These are phyloP conservation scores for cucumber (Cucumis sativus) DNA, from an alignment of 306 rosid species.

Conservation along the genomic window DNA sequence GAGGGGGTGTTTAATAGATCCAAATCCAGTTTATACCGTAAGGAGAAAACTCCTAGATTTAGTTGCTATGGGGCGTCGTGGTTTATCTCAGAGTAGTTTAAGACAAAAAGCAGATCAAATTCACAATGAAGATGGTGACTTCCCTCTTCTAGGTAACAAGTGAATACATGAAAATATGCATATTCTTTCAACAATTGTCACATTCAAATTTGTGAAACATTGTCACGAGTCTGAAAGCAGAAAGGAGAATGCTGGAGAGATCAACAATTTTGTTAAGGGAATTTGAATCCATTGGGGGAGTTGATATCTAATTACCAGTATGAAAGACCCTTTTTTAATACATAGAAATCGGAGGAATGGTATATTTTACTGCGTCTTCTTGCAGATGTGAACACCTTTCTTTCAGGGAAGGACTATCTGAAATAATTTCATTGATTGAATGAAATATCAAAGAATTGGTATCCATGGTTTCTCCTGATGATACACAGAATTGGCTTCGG, in stretches of 20 bases:
- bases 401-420: background rate
- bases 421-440: too few relatives aligned
- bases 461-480: too few relatives aligned
- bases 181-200: background rate
- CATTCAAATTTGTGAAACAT: background rate
- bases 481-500: too few relatives aligned
- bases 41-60: constrained; percentile 81
- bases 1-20: constrained; percentile 59
- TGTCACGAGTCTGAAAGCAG: background rate
- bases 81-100: constrained; percentile 31
- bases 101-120: constrained; percentile 16
- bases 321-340: background rate
- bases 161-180: background rate
- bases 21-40: constrained; percentile 66
- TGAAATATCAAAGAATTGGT: too few relatives aligned
- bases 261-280: background rate
- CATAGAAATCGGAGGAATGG: background rate
- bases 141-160: constrained; percentile 10
- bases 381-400: background rate
- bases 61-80: constrained; percentile 48
- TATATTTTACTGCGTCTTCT: background rate
- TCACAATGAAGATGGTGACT: constrained; percentile 19
- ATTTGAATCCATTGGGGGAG: background rate
- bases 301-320: background rate
- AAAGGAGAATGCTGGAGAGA: background rate